phyloP scores from a whole-genome alignment of 768 basidiomycete genomes.

The Cystobasidium ongulense region DNA sequence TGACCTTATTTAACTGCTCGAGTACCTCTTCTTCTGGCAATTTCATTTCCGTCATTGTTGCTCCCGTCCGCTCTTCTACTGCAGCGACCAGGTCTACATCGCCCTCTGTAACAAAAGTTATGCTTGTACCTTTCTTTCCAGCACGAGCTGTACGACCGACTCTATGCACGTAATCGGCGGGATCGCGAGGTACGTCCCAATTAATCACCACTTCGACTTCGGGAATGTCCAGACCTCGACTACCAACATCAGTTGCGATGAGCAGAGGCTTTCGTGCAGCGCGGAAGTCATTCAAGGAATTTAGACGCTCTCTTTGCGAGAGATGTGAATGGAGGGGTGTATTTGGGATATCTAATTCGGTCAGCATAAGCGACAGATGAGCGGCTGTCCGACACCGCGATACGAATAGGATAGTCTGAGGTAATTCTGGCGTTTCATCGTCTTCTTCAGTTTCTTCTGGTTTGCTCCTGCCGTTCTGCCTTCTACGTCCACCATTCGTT shows the following conservation, averaged over 20 bases:
- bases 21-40: slow-evolving; percentile 74
- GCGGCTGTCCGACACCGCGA: slow-evolving; percentile 75
- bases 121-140: slow-evolving; percentile 75
- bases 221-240: slow-evolving; percentile 89
- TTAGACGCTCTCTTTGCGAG: slow-evolving; percentile 78
- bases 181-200: slow-evolving; percentile 76
- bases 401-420: slow-evolving; percentile 94
- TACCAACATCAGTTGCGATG: slow-evolving; percentile 89
- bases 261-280: slow-evolving; percentile 79
- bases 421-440: slow-evolving; percentile 54
- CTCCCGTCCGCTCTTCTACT: slow-evolving; percentile 76
- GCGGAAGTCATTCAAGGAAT: slow-evolving; percentile 76
- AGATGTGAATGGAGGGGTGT: slow-evolving; percentile 87
- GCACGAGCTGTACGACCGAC: slow-evolving; percentile 95
- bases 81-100: slow-evolving; percentile 74
- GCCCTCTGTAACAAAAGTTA: slow-evolving; percentile 89
- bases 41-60: slow-evolving; percentile 62
- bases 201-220: slow-evolving; percentile 94
- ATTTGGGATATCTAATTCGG: slow-evolving; percentile 62
- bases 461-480: slow-evolving; percentile 45
- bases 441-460: slow-evolving; percentile 13
- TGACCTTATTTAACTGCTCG: slow-evolving; percentile 76
- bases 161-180: slow-evolving; percentile 92
- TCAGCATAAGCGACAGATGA: slow-evolving; percentile 61
- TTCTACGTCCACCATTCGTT: slow-evolving; percentile 7